Evolutionary conservation across 2,329 filamentous ascomycete genomes (phyloP), one percentile per base, ranked within the genome.

Genomic region (Penicillium fuscoglaucum): DNA sequence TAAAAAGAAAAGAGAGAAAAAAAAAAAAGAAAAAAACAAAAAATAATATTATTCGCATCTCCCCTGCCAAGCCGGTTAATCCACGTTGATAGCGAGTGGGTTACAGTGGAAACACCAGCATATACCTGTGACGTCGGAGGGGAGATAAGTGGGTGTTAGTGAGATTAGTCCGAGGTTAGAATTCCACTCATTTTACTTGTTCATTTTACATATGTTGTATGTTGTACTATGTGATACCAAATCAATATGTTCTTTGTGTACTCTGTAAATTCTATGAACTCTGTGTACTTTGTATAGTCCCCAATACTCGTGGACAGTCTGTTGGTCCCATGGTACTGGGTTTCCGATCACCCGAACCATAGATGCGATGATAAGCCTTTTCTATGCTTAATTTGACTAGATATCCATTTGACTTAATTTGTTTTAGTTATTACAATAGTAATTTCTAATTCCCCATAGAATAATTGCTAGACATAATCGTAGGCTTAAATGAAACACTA

Each of bases 51-150:
- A 45, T 37, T 53, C 24, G 4, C 17, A 29, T 56, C 31, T 58
- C 59, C 61, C 61, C 61, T 63, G 62, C 61, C 62, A 65, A 63
- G 62, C 35, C 57, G 55, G 28, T 39, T 37, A 45, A 53, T 46
- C 44, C 33, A 55, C 41, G 41, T 39, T 33, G 33, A 39, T 31
- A 44, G n/a, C 31, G 56, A 63, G 63, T 66, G 64, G 63, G 58
- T 55, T 58, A 49, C 37, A 56, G 60, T 64, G 58, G 52, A 19
- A 55, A 41, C 55, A 24, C 19, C 28, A 29, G n/a, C 47, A 35
- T 52, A n/a, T 45, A 50, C 35, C 40, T 57, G 52, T 57, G 55
- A 57, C 55, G 55, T 57, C 35, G 55, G 43, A 21, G 41, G 31
- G 33, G 8, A 37, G 17, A 41, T 26, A 35, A 41, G 41, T 57